These are phyloP conservation scores for Leccinum pallidistipes DNA, from an alignment of 1,284 basidiomycete species.

Conservation along the genomic window DNA sequence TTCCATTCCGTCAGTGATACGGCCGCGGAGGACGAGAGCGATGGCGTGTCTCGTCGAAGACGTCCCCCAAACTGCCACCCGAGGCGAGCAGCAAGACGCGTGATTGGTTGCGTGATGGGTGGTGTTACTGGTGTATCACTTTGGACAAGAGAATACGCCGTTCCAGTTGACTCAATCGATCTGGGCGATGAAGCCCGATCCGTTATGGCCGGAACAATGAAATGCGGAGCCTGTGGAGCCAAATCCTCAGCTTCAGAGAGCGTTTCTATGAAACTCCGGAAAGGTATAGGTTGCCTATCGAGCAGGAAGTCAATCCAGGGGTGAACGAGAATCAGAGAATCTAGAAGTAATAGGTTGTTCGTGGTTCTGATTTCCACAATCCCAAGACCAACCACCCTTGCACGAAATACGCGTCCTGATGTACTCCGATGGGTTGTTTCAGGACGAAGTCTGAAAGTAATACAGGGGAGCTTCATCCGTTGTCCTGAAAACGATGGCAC, in stretches of 20 bases:
- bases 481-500: not conserved
- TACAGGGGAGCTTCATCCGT: not conserved
- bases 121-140: too few relatives aligned
- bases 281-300: not conserved
- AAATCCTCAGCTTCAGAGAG: too few relatives aligned
- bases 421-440: too few relatives aligned
- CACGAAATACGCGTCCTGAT: not conserved
- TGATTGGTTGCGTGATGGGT: not conserved
- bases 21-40: not conserved
- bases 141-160: too few relatives aligned
- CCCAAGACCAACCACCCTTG: not conserved
- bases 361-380: not conserved
- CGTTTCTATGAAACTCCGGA: not conserved
- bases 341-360: not conserved
- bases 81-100: not conserved
- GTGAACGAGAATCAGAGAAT: not conserved
- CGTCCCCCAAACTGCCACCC: too few relatives aligned
- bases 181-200: not conserved
- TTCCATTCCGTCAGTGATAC: not conserved
- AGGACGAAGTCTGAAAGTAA: not conserved
- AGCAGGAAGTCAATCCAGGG: not conserved
- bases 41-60: too few relatives aligned
- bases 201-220: too few relatives aligned
- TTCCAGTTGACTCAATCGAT: not conserved
- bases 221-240: too few relatives aligned